These are phyloP conservation scores for Lodderomyces orthopsilosis DNA, from an alignment of 1,139 yeast genomes.

Conservation along the genomic window DNA sequence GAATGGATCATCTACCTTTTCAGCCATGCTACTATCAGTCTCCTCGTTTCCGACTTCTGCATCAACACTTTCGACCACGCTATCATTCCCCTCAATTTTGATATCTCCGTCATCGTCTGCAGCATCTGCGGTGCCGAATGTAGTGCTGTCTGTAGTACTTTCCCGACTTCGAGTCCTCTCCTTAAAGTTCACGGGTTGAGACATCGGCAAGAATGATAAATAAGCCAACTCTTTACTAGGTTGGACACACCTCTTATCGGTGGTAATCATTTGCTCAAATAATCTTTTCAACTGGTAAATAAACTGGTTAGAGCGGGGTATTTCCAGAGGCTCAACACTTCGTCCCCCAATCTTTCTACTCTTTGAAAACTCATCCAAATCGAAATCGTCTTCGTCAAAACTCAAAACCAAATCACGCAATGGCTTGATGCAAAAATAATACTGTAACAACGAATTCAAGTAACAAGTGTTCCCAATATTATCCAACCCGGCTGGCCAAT, in stretches of 20 bases:
- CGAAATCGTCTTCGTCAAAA: conserved; percentile 40
- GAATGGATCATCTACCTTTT: background rate
- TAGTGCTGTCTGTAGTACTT: conserved; percentile 11
- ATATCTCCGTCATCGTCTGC: conserved; percentile 11
- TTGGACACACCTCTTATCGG: conserved; percentile 62
- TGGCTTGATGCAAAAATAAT: conserved; percentile 82
- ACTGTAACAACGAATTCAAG: conserved; percentile 83
- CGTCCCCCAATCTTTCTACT: conserved; percentile 82
- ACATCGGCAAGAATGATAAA: conserved; percentile 78
- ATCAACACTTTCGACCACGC: background rate
- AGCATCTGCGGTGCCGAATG: too few relatives aligned
- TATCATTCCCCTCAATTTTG: background rate
- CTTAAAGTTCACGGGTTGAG: conserved; percentile 61
- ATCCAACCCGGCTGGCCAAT: conserved; percentile 88
- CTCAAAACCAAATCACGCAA: conserved; percentile 63
- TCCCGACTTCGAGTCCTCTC: conserved; percentile 2
- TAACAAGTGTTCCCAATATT: conserved; percentile 97
- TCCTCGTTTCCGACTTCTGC: background rate
- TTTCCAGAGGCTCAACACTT: conserved; percentile 66
- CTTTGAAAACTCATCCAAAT: conserved; percentile 15
- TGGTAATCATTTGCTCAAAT: conserved; percentile 66
- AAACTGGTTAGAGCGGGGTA: conserved; percentile 78
- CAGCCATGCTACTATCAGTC: too few relatives aligned
- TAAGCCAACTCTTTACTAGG: conserved; percentile 87
- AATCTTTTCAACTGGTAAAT: conserved; percentile 67